phyloP scores from a whole-genome alignment of 441 rosid genomes.

The Brassica balearica region DNA sequence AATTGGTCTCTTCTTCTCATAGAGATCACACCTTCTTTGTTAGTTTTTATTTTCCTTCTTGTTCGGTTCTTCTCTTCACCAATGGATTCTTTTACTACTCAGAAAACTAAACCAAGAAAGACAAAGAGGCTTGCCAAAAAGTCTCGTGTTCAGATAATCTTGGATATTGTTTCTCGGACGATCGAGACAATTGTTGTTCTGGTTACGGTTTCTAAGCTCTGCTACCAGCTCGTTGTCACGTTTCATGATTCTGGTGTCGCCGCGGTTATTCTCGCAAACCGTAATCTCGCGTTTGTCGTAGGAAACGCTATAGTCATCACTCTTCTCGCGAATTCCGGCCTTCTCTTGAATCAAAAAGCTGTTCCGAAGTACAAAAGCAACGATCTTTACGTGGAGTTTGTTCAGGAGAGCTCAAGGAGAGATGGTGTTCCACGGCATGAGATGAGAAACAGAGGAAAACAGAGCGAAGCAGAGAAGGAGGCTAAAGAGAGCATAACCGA shows the following conservation, averaged over 20 bases:
- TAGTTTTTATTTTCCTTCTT: not conserved
- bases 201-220: conserved; percentile 37
- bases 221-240: conserved; percentile 26
- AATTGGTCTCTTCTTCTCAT: conserved; percentile 12
- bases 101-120: conserved; percentile 34
- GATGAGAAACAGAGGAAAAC: conserved; percentile 18
- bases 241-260: conserved; percentile 34
- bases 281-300: conserved; percentile 35
- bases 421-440: not conserved
- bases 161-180: conserved; percentile 28
- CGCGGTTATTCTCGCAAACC: conserved; percentile 34
- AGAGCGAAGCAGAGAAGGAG: conserved; percentile 14
- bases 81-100: conserved; percentile 38
- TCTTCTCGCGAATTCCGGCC: conserved; percentile 35
- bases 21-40: conserved; percentile 4
- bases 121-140: conserved; percentile 26
- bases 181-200: conserved; percentile 34
- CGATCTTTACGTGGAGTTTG: conserved; percentile 39
- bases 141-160: conserved; percentile 30
- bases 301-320: conserved; percentile 41
- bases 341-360: conserved; percentile 19
- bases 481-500: conserved; percentile 19
- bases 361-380: conserved; percentile 19
- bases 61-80: not conserved
- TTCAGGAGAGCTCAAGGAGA: conserved; percentile 32